These are phyloP conservation scores for Lindgomyces ingoldianus DNA, from an alignment of 495 filamentous ascomycete species.

Conservation along the genomic window DNA sequence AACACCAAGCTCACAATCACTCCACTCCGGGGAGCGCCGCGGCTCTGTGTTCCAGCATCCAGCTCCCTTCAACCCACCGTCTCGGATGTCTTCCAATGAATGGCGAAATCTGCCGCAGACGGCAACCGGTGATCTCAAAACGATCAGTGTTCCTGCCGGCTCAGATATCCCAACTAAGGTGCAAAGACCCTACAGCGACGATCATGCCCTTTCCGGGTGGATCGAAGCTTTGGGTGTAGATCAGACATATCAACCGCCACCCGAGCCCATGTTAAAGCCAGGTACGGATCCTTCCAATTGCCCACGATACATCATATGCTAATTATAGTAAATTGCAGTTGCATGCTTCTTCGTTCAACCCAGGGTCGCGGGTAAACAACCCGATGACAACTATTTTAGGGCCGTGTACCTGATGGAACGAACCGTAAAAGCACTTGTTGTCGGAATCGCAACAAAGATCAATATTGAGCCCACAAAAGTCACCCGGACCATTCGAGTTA, in stretches of 20 bases:
- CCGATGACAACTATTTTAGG: slow-evolving; percentile 68
- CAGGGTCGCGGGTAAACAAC: slow-evolving; percentile 52
- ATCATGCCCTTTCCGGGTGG: slow-evolving; percentile 67
- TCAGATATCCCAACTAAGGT: slow-evolving; percentile 57
- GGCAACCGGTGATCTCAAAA: slow-evolving; percentile 50
- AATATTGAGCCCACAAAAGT: slow-evolving; percentile 71
- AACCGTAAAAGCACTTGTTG: slow-evolving; percentile 68
- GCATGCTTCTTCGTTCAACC: slow-evolving; percentile 87
- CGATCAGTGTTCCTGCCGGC: slow-evolving; percentile 27
- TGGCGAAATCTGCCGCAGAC: slow-evolving; percentile 60
- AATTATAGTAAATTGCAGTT: slow-evolving; percentile 50
- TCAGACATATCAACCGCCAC: slow-evolving; percentile 75
- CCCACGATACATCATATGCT: slow-evolving; percentile 25
- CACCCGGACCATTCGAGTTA: slow-evolving; percentile 67
- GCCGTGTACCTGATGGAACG: slow-evolving; percentile 84
- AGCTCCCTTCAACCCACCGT: slow-evolving; percentile 40
- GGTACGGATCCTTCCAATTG: slow-evolving; percentile 49
- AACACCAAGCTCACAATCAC: slow-evolving; percentile 42
- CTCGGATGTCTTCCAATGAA: slow-evolving; percentile 46
- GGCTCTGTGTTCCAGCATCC: slow-evolving; percentile 43
- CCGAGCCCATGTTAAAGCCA: slow-evolving; percentile 68
- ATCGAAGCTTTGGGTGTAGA: slow-evolving; percentile 93
- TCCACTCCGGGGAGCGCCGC: slow-evolving; percentile 39
- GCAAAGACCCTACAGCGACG: slow-evolving; percentile 42
- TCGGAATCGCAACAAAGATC: slow-evolving; percentile 72